Conservation (phyloP, 2,329 filamentous ascomycete genomes). For the Curvularia spicifera region DNA sequence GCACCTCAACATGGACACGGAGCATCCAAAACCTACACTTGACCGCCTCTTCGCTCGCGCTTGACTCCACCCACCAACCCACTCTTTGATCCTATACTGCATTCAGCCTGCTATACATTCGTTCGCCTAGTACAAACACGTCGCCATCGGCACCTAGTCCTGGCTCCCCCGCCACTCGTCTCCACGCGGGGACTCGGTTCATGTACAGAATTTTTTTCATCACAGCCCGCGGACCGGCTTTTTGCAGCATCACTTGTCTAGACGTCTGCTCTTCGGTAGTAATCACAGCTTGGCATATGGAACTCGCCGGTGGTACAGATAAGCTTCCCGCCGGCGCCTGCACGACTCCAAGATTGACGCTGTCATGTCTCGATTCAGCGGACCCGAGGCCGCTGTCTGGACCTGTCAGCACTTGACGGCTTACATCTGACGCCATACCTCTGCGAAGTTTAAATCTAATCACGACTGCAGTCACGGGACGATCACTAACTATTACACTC, state of each 20-base stretch:
- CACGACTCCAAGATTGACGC: not conserved
- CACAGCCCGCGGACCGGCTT: not conserved
- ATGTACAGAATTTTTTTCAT: not conserved
- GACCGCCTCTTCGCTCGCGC: slow-evolving; percentile 14
- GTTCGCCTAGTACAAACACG: not conserved
- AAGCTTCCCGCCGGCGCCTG: not conserved
- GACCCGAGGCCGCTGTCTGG: not conserved
- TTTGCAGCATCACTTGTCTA: not conserved
- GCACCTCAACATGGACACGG: slow-evolving; percentile 13
- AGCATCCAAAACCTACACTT: slow-evolving; percentile 1
- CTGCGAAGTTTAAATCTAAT: not conserved
- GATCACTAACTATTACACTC: not conserved
- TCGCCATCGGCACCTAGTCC: not conserved
- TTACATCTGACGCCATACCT: not conserved
- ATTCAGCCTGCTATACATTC: not conserved
- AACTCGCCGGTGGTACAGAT: not conserved
- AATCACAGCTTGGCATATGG: not conserved
- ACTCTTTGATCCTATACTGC: not conserved
- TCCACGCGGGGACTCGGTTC: slow-evolving; percentile 2
- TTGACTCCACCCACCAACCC: not conserved
- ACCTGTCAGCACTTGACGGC: not conserved
- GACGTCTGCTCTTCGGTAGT: not conserved
- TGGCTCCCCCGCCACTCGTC: not conserved
- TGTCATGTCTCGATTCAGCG: not conserved
- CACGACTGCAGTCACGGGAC: not conserved